Base-by-base conservation (phyloP, 352 stramenopile genomes). In the Achlya hypogyna region DNA sequence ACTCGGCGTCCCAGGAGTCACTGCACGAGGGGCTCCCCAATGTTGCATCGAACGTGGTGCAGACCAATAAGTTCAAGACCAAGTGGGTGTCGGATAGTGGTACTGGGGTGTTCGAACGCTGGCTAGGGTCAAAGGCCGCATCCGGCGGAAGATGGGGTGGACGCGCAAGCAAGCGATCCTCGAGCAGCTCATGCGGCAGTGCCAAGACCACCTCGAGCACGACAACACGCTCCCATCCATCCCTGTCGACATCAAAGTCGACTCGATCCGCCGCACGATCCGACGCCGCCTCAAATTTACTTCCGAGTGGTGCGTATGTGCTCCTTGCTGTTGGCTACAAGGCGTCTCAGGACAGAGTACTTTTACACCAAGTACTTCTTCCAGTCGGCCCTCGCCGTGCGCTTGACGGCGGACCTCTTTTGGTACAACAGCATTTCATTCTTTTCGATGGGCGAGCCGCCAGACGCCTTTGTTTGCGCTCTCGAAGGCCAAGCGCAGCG, bases 351-450 rank as follows among this genome's bases (percentile, higher is more conserved):
- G 54, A 64, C 54, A 5, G 22, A 14, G 54, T 64, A 51, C 34
- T 64, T 51, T 38, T 64, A 38, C 31, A 64, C 22, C 40, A 64
- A 64, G 54, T 64, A 52, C 35, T 64, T 64, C 54, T 64, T 64
- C 47, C 54, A 38, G 25, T 64, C 54, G 23, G n/a, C 54, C 6
- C 32, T 64, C 23, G 40, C 47, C 35, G 38, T 52, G n/a, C 54
- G 23, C 54, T 38, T 64, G 54, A 64, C 47, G 18, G 28, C 54
- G 8, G 54, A 64, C 35, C 32, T 64, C 22, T 64, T 64, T 38
- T 64, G 54, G 54, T 51, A 38, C 31, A 25, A 35, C 6, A 64
- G 34, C 20, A 34, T 64, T 10, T 5, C 23, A 1, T 64, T 64
- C 35, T 64, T 64, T n/a, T 23, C 32, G 9, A 45, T 25, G 32